Evolutionary conservation across 179 eudicot species (phyloP).

Genomic region (Sideroxylon spinosum): DNA sequence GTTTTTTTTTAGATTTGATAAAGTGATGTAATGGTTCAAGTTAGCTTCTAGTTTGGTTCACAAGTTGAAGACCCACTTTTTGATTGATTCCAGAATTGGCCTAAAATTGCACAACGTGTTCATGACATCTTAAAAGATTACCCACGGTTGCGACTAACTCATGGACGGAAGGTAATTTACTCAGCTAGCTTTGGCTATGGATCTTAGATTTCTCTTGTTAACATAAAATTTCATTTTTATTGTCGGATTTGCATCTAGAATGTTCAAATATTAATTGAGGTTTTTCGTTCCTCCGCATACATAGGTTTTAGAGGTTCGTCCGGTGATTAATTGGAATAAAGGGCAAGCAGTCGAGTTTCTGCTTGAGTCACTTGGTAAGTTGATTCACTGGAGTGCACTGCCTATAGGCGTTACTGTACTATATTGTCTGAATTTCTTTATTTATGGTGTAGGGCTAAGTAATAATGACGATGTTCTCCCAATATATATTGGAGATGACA

Average conservation of each 20-base stretch:
- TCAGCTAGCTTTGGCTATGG: not conserved
- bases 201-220: too few relatives aligned
- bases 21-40: not conserved
- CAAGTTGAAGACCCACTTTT: conserved; percentile 9
- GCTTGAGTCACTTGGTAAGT: conserved; percentile 67
- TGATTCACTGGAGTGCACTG: not conserved
- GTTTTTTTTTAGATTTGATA: not conserved
- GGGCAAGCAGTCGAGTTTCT: conserved; percentile 87
- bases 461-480: conserved; percentile 60
- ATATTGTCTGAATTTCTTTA: too few relatives aligned
- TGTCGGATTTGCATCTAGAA: not conserved
- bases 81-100: conserved; percentile 53
- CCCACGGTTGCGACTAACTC: conserved; percentile 67
- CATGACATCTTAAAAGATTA: conserved; percentile 58
- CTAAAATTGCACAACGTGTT: conserved; percentile 59
- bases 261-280: not conserved
- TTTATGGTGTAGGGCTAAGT: conserved; percentile 28
- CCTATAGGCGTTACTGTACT: too few relatives aligned
- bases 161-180: conserved; percentile 71
- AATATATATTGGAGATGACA: conserved; percentile 78
- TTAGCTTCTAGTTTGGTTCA: not conserved
- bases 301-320: conserved; percentile 93
- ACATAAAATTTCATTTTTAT: not conserved
- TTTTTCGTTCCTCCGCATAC: not conserved
- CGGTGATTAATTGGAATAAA: conserved; percentile 76